Evolutionary conservation across 768 basidiomycete genomes (phyloP).

Genomic region (Botryobasidium botryosum): DNA sequence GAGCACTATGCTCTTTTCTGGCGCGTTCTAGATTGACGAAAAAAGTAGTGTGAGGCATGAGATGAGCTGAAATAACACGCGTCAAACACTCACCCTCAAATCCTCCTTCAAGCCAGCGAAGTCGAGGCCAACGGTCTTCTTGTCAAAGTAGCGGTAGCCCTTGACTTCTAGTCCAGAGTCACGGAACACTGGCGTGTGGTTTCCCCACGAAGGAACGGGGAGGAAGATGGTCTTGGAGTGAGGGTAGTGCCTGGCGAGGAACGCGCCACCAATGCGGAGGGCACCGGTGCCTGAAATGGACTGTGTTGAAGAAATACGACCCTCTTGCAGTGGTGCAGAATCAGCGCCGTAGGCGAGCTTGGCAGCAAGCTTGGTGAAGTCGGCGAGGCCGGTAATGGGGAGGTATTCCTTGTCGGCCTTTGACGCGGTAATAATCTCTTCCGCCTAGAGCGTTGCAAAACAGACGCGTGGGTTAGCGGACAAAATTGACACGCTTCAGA

Average conservation of each 20-base stretch:
- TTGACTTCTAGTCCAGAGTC: conserved; percentile 92
- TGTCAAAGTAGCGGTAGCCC: conserved; percentile 86
- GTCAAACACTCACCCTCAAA: conserved; percentile 37
- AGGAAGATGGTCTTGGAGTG: conserved; percentile 79
- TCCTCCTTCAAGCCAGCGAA: conserved; percentile 83
- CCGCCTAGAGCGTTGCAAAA: conserved; percentile 36
- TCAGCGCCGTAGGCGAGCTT: conserved; percentile 84
- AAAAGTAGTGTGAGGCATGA: conserved; percentile 10
- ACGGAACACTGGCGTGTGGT: conserved; percentile 44
- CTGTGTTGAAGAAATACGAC: conserved; percentile 76
- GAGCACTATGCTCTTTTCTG: conserved; percentile 68
- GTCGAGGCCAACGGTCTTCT: conserved; percentile 79
- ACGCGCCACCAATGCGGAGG: conserved; percentile 84
- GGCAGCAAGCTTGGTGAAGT: conserved; percentile 73
- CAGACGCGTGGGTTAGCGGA: not conserved
- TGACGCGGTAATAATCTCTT: conserved; percentile 46
- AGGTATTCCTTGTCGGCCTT: conserved; percentile 89
- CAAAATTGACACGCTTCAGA: no score
- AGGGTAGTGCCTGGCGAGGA: conserved; percentile 78
- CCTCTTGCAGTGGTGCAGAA: conserved; percentile 50
- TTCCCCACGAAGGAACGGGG: conserved; percentile 91
- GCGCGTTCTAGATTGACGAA: conserved; percentile 48
- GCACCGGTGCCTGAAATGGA: conserved; percentile 97
- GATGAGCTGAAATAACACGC: not conserved
- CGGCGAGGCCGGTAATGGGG: conserved; percentile 78